phyloP scores from a whole-genome alignment of 495 filamentous ascomycete species.

The Penicillium chermesinum region DNA sequence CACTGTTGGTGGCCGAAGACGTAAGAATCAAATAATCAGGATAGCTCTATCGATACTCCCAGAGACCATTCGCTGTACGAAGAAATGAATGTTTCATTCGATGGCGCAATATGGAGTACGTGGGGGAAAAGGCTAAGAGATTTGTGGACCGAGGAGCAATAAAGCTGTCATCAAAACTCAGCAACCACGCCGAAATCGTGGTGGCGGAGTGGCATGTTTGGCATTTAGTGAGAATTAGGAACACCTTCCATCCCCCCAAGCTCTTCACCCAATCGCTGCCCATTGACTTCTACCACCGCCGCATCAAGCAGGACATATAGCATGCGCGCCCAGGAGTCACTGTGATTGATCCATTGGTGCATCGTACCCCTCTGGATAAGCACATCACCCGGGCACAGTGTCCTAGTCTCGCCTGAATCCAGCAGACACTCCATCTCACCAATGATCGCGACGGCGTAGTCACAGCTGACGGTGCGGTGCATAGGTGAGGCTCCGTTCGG shows the following conservation, averaged over 20 bases:
- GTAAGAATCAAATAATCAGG: no score
- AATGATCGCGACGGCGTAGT: conserved; percentile 71
- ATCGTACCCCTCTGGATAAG: conserved; percentile 56
- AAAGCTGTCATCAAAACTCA: no score
- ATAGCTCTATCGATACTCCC: no score
- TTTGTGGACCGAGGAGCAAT: no score
- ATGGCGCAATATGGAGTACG: no score
- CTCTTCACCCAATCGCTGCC: conserved; percentile 40
- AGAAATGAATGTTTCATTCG: no score
- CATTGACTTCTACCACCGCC: conserved; percentile 34
- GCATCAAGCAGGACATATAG: conserved; percentile 50
- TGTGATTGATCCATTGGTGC: conserved; percentile 37
- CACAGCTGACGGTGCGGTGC: conserved; percentile 68
- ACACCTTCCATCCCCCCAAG: conserved; percentile 37
- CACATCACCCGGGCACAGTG: conserved; percentile 64
- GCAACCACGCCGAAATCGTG: no score
- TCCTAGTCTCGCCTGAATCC: conserved; percentile 54
- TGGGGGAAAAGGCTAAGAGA: no score
- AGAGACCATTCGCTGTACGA: no score
- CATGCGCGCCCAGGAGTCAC: conserved; percentile 50
- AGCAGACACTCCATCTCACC: conserved; percentile 69
- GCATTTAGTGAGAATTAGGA: conserved; percentile 20
- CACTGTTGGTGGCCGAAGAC: no score
- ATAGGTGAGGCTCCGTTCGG: conserved; percentile 57
- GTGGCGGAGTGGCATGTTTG: no score